A percentile compares a stretch with the other conserved stretches of the same genome.
These are phyloP conservation scores for Sutorius eximius DNA, from an alignment of 1,284 basidiomycete species.

Conservation along the genomic window DNA sequence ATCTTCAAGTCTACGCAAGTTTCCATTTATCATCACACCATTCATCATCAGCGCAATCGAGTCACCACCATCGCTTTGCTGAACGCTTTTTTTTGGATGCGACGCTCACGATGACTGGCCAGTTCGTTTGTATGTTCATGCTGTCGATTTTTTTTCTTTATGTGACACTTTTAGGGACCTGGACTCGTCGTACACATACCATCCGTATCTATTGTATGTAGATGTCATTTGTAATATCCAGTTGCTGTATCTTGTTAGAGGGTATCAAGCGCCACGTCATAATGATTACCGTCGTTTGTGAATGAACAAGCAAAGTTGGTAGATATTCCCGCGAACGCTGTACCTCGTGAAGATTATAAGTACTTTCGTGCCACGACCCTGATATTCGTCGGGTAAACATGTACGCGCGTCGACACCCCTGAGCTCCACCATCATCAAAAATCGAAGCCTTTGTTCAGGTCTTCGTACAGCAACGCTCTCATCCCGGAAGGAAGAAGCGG, in stretches of 20 bases:
- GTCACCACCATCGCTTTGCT: background rate
- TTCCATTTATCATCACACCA: background rate
- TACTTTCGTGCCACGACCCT: background rate
- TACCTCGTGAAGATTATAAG: background rate
- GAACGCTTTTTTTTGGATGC: conserved; percentile 7
- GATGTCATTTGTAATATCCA: conserved; percentile 25
- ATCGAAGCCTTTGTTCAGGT: conserved; percentile 86
- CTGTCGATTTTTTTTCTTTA: background rate
- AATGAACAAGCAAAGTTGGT: background rate
- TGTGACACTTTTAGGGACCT: conserved; percentile 11
- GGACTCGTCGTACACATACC: conserved; percentile 14
- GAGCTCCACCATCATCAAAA: conserved; percentile 13
- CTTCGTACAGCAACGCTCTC: conserved; percentile 79
- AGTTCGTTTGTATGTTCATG: background rate
- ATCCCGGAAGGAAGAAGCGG: conserved; percentile 89
- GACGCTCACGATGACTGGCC: background rate
- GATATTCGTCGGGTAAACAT: too few relatives aligned
- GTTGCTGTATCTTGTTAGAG: conserved; percentile 25
- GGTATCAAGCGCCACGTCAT: background rate
- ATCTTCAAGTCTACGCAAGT: background rate
- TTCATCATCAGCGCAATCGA: background rate
- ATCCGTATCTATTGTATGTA: conserved; percentile 9
- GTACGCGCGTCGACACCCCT: background rate
- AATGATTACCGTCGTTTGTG: background rate
- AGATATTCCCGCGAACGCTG: background rate